A percentile compares a stretch with the other conserved stretches of the same genome.
These are phyloP conservation scores for Thalia dealbata DNA, from an alignment of 176 grass and related monocot genomes.

Conservation along the genomic window DNA sequence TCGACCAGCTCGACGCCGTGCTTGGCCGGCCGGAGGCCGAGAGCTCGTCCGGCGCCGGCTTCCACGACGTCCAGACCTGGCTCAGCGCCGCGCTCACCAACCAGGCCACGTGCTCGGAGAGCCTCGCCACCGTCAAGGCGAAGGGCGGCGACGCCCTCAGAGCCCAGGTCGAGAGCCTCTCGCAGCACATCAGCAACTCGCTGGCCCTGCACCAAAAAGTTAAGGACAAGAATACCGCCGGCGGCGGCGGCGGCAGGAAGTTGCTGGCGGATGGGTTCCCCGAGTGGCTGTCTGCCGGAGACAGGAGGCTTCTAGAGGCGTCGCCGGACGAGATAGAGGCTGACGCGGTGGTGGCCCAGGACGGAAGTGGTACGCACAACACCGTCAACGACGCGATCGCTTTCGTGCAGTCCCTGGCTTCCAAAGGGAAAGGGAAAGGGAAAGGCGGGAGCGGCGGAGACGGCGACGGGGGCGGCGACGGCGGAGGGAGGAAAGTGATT, in stretches of 20 bases:
- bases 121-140: constrained; percentile 32
- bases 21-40: constrained; percentile 27
- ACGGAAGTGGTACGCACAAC: constrained; percentile 64
- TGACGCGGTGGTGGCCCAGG: constrained; percentile 67
- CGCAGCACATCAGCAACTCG: constrained; percentile 58
- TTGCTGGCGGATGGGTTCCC: constrained; percentile 23
- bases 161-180: constrained; percentile 28
- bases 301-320: constrained; percentile 43
- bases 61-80: constrained; percentile 53
- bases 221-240: not conserved
- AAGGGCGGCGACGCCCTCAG: constrained; percentile 28
- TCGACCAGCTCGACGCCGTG: constrained; percentile 49
- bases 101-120: constrained; percentile 62
- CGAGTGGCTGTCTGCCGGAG: constrained; percentile 33
- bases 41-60: constrained; percentile 20
- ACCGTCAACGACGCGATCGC: constrained; percentile 63
- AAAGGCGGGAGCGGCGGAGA: not conserved
- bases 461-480: not conserved
- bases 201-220: constrained; percentile 50
- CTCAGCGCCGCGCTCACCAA: constrained; percentile 86
- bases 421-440: constrained; percentile 1
- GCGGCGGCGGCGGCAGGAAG: constrained; percentile 5
- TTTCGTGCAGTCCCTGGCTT: constrained; percentile 26
- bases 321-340: constrained; percentile 20
- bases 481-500: constrained; percentile 41